Conservation (phyloP, 305 asterid genomes). For the Salvia sclarea region DNA sequence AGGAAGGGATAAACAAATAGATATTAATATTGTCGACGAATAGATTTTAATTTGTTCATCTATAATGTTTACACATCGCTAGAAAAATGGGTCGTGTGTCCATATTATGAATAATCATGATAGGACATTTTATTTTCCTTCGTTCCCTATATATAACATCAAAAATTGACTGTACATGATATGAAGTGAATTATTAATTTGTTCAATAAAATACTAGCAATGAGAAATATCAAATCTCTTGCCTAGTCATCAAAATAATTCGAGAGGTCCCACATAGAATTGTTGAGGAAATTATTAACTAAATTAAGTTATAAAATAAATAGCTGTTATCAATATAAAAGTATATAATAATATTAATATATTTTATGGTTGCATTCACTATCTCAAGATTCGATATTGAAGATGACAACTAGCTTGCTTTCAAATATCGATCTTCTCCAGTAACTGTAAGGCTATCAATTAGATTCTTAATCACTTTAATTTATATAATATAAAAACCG, state of each 20-base stretch:
- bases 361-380: slow-evolving; percentile 17
- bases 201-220: neutral
- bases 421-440: slow-evolving; percentile 12
- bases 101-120: slow-evolving; percentile 6
- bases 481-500: neutral
- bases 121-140: slow-evolving; percentile 1
- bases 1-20: too few relatives aligned
- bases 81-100: slow-evolving; percentile 13
- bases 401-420: slow-evolving; percentile 29
- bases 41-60: neutral
- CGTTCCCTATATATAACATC: neutral
- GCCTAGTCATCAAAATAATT: slow-evolving; percentile 28
- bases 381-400: slow-evolving; percentile 35
- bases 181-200: neutral
- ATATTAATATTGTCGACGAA: neutral
- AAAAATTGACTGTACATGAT: neutral
- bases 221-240: neutral
- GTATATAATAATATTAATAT: too few relatives aligned
- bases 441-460: neutral
- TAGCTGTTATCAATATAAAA: neutral
- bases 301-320: neutral
- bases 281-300: neutral
- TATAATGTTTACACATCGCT: slow-evolving; percentile 9
- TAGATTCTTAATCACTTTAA: neutral
- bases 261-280: slow-evolving; percentile 25